These are phyloP conservation scores for Knufia petricola DNA, from an alignment of 2,329 filamentous ascomycete species.

Conservation along the genomic window DNA sequence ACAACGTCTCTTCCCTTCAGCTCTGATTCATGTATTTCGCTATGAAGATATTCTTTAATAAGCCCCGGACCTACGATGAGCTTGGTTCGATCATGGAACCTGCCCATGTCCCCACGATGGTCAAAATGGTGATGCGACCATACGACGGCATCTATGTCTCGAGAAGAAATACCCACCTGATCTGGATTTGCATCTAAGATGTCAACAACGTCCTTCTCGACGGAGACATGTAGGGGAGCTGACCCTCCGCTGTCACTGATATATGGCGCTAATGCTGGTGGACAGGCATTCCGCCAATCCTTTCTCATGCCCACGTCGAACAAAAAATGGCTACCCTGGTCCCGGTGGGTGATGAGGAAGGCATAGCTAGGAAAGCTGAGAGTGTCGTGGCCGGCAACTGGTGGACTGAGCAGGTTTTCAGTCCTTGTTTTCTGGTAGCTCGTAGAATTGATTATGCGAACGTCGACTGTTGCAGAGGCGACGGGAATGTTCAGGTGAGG, in stretches of 20 bases:
- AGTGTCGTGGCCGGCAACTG: conserved; percentile 11
- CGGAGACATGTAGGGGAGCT: conserved; percentile 10
- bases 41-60: neutral
- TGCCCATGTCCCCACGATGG: conserved; percentile 42
- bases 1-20: neutral
- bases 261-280: conserved; percentile 10
- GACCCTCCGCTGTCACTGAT: conserved; percentile 8
- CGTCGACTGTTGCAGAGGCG: conserved; percentile 8
- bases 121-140: conserved; percentile 27
- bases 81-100: conserved; percentile 37
- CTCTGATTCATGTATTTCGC: neutral
- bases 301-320: conserved; percentile 30
- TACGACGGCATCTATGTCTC: conserved; percentile 12
- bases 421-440: conserved; percentile 10
- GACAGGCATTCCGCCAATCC: conserved; percentile 23
- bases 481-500: conserved; percentile 3
- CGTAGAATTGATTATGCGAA: conserved; percentile 17
- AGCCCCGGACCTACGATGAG: conserved; percentile 45
- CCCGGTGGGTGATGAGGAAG: conserved; percentile 13
- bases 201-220: conserved; percentile 16
- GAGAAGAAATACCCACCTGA: conserved; percentile 11
- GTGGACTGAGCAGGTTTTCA: conserved; percentile 12
- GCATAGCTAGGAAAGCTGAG: conserved; percentile 14
- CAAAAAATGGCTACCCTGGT: conserved; percentile 12
- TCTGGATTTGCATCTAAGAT: conserved; percentile 12